Conservation (phyloP, 495 filamentous ascomycete species). For the Penicillium tannophilum region DNA sequence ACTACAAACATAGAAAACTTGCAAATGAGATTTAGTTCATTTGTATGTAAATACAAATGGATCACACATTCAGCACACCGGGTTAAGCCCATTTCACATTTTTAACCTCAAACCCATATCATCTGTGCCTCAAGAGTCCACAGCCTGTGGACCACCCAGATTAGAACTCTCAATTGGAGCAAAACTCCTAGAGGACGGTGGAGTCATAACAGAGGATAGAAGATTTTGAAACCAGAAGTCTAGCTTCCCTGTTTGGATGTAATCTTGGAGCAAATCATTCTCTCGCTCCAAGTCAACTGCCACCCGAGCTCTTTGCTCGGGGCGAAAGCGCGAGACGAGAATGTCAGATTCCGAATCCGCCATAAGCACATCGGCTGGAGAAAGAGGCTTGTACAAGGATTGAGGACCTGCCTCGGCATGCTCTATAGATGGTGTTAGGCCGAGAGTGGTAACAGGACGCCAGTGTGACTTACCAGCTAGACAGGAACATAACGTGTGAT, state of each 20-base stretch:
- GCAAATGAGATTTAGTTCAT: background rate
- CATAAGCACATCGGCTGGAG: constrained; percentile 52
- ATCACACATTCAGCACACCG: background rate
- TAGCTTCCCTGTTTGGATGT: constrained; percentile 60
- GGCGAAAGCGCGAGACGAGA: constrained; percentile 56
- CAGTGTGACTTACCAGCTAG: constrained; percentile 32
- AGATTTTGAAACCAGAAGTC: constrained; percentile 62
- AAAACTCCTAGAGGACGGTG: background rate
- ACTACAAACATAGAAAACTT: background rate
- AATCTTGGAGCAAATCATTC: constrained; percentile 49
- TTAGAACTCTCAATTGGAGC: background rate
- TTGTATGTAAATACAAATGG: background rate
- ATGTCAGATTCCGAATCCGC: constrained; percentile 52
- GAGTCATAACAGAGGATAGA: constrained; percentile 27
- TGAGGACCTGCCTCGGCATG: constrained; percentile 17
- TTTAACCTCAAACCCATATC: background rate
- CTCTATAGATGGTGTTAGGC: constrained; percentile 18
- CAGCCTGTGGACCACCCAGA: background rate
- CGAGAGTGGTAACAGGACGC: background rate
- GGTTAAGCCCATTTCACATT: background rate
- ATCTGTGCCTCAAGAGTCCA: background rate
- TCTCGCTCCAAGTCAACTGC: constrained; percentile 56
- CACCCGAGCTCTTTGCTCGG: constrained; percentile 53
- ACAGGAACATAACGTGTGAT: constrained; percentile 34
- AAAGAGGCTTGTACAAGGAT: constrained; percentile 42